Evolutionary conservation across 2,329 filamentous ascomycete species (phyloP), one percentile per base, ranked within the genome.

Genomic region (Trichoderma hamatum): DNA sequence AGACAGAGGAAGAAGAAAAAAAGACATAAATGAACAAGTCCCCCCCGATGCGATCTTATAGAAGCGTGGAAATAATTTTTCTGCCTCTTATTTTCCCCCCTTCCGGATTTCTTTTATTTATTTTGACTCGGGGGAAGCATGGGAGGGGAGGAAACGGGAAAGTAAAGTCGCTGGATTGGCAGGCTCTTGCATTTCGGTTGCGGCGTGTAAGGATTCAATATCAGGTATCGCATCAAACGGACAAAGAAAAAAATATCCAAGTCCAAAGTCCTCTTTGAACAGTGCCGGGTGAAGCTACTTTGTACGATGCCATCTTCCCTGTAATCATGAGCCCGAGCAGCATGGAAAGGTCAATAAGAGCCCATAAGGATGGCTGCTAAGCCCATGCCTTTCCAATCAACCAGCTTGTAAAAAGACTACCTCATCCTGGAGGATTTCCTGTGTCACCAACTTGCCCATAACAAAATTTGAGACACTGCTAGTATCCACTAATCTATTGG

Each of bases 131-230:
- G 51, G 51, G 51, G 34, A 26, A 46, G n/a, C 14, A 52, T 11
- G 70, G 73, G 52, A 71, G 30, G 21, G 60, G 58, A 58, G 68
- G 69, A 74, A 55, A 72, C 62, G 71, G 72, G 72, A 75, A 64
- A 73, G 74, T 77, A 78, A 67, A 75, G 76, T 79, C 77, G 80
- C 80, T 78, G 78, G 80, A 80, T 79, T 80, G 80, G 81, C 80
- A 77, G 80, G 79, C 80, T 83, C 82, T 69, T 84, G 82, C 82
- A 84, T 84, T 84, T 83, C 78, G 82, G 82, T 81, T 83, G 81
- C 78, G 82, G 83, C 82, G 82, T 83, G 83, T 82, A 84, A 81
- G 81, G 81, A 82, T 81, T 82, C 78, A 67, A 84, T 82, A 84
- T 81, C 82, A 80, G 82, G 80, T 79, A 82, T 82, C 80, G 82